Percentiles rank a stretch among this genome's conserved stretches.
Conservation (phyloP, 2,329 filamentous ascomycete genomes). For the Orbilia javanica region DNA sequence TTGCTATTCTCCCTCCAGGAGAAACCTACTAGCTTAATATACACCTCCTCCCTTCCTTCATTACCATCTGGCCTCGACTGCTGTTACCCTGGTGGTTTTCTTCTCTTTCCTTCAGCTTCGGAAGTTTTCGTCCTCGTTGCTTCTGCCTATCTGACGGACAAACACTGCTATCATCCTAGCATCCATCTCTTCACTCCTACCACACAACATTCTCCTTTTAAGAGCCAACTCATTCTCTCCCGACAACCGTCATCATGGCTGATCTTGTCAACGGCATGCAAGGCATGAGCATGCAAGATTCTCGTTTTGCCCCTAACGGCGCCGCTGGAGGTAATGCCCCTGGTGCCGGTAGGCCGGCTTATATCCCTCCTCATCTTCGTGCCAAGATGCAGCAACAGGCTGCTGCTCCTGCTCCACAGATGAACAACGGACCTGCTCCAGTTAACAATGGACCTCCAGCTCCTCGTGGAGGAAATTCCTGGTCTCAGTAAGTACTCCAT, state of each 20-base stretch:
- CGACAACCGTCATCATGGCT: slow-evolving; percentile 73
- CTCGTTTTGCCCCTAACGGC: slow-evolving; percentile 60
- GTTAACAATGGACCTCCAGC: slow-evolving; percentile 57
- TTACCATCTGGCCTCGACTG: slow-evolving; percentile 6
- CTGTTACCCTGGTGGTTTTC: slow-evolving; percentile 48
- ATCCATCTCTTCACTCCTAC: neutral
- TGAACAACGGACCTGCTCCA: slow-evolving; percentile 61
- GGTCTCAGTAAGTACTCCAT: slow-evolving; percentile 40
- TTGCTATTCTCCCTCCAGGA: neutral
- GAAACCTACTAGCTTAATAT: slow-evolving; percentile 11
- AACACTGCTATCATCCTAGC: slow-evolving; percentile 4
- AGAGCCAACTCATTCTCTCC: neutral
- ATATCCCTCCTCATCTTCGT: slow-evolving; percentile 88
- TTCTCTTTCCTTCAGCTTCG: slow-evolving; percentile 35
- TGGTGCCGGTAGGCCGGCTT: slow-evolving; percentile 68
- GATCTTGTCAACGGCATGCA: slow-evolving; percentile 85
- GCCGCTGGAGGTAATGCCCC: slow-evolving; percentile 60
- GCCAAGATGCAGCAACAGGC: slow-evolving; percentile 67
- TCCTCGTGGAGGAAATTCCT: slow-evolving; percentile 45
- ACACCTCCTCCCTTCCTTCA: slow-evolving; percentile 6
- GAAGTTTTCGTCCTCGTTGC: slow-evolving; percentile 35
- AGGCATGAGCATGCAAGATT: slow-evolving; percentile 72
- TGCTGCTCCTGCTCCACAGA: slow-evolving; percentile 44
- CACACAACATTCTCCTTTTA: slow-evolving; percentile 10
- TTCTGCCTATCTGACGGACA: slow-evolving; percentile 18